A percentile compares a stretch with the other conserved stretches of the same genome.
These are phyloP conservation scores for Sphaerobolus stellatus DNA, from an alignment of 1,284 basidiomycete genomes.

Conservation along the genomic window DNA sequence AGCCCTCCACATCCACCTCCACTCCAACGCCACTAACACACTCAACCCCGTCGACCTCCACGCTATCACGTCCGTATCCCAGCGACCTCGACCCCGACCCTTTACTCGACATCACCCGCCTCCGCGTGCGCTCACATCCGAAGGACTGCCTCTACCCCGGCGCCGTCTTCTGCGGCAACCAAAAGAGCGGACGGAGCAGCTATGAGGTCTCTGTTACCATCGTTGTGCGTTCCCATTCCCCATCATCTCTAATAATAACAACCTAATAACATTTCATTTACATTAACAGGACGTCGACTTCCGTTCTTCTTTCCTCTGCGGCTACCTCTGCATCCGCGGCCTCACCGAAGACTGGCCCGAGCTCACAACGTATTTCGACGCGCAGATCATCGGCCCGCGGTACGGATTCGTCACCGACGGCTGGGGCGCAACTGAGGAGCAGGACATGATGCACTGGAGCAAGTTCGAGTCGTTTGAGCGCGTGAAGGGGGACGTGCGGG, in stretches of 20 bases:
- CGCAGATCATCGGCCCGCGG: constrained; percentile 86
- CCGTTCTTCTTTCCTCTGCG: constrained; percentile 74
- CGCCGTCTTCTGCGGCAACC: constrained; percentile 74
- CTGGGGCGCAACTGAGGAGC: constrained; percentile 84
- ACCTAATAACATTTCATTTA: constrained; percentile 5
- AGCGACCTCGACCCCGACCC: constrained; percentile 54
- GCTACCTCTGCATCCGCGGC: constrained; percentile 86
- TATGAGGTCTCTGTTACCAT: constrained; percentile 85
- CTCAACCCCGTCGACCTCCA: no score
- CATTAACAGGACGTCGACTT: constrained; percentile 75
- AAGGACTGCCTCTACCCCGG: constrained; percentile 83
- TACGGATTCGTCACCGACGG: constrained; percentile 86
- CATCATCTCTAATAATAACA: constrained; percentile 2
- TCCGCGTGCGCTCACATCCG: constrained; percentile 69
- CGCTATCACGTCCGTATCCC: no score
- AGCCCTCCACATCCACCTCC: no score
- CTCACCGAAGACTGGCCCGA: constrained; percentile 89
- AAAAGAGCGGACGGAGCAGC: constrained; percentile 80
- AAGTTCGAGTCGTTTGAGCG: constrained; percentile 88
- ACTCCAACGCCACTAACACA: no score
- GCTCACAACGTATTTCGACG: constrained; percentile 91
- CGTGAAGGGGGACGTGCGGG: constrained; percentile 70
- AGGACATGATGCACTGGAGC: constrained; percentile 89
- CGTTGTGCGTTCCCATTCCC: constrained; percentile 53
- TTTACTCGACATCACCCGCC: constrained; percentile 68